Conservation (phyloP, 108 stramenopile species). For the Pseudonitzschia delicatissima region DNA sequence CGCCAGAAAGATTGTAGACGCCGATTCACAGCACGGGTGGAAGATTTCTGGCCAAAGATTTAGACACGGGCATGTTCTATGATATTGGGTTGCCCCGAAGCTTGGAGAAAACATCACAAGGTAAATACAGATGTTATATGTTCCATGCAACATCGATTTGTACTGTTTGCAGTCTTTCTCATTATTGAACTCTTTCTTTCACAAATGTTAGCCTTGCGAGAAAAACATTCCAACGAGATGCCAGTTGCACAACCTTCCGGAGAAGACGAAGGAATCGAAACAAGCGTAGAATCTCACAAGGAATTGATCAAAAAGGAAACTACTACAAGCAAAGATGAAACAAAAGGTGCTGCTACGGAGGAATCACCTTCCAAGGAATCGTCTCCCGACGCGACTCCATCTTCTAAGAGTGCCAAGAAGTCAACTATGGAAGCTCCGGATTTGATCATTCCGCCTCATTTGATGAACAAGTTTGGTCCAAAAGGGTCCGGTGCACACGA, state of each 20-base stretch:
- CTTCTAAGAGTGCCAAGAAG: slow-evolving; percentile 1
- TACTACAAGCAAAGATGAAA: background rate
- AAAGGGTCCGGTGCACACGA: slow-evolving; percentile 7
- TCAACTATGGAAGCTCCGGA: slow-evolving; percentile 29
- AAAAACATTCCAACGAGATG: slow-evolving; percentile 41
- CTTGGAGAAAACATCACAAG: slow-evolving; percentile 64
- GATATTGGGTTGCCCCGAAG: slow-evolving; percentile 59
- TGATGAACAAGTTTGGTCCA: slow-evolving; percentile 20
- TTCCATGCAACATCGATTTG: no score
- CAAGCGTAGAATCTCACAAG: slow-evolving; percentile 8
- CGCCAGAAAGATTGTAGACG: slow-evolving; percentile 46
- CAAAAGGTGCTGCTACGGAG: background rate
- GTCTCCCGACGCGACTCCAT: background rate
- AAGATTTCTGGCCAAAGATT: slow-evolving; percentile 54
- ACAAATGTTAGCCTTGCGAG: slow-evolving; percentile 29
- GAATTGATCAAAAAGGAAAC: background rate
- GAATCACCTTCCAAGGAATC: background rate
- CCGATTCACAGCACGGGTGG: slow-evolving; percentile 36
- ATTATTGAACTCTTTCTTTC: background rate
- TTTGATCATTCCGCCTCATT: slow-evolving; percentile 31
- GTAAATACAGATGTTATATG: slow-evolving; percentile 8
- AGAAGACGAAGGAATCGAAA: slow-evolving; percentile 13
- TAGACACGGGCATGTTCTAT: slow-evolving; percentile 42
- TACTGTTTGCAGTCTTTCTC: background rate
- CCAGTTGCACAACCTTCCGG: background rate